Percentiles rank a stretch among this genome's conserved stretches.
These are phyloP conservation scores for Dactylellina cionopaga DNA, from an alignment of 2,329 filamentous ascomycete genomes.

Conservation along the genomic window DNA sequence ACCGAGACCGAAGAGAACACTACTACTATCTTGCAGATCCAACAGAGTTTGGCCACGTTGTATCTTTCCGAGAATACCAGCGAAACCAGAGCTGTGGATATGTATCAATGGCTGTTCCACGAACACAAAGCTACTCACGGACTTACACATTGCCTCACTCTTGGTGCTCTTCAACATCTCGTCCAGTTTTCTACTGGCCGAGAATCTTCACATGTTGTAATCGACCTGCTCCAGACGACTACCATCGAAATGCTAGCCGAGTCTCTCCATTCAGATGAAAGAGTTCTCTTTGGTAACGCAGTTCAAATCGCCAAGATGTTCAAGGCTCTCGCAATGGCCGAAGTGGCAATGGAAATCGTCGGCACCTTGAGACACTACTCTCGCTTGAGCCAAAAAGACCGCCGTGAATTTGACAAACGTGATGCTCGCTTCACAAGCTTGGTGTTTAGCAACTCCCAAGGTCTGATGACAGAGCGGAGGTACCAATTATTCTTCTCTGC, in stretches of 20 bases:
- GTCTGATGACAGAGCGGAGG: slow-evolving; percentile 30
- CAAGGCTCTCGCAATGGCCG: not conserved
- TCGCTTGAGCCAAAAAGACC: slow-evolving; percentile 22
- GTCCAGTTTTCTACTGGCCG: slow-evolving; percentile 25
- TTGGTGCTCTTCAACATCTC: slow-evolving; percentile 22
- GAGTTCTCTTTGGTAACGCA: slow-evolving; percentile 17
- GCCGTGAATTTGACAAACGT: slow-evolving; percentile 7
- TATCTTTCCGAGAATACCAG: slow-evolving; percentile 38
- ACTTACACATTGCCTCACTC: not conserved
- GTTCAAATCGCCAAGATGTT: slow-evolving; percentile 30
- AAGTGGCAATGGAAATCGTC: slow-evolving; percentile 12
- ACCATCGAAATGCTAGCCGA: slow-evolving; percentile 20
- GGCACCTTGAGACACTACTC: slow-evolving; percentile 22
- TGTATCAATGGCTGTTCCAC: slow-evolving; percentile 31
- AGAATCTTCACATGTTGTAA: not conserved
- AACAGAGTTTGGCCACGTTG: slow-evolving; percentile 36
- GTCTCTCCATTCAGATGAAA: slow-evolving; percentile 17
- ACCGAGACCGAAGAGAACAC: slow-evolving; percentile 22
- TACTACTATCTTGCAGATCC: slow-evolving; percentile 23
- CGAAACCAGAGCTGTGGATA: slow-evolving; percentile 20
- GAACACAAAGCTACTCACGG: slow-evolving; percentile 35
- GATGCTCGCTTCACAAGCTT: slow-evolving; percentile 30
- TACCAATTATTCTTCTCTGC: slow-evolving; percentile 47
- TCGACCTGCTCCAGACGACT: slow-evolving; percentile 11
- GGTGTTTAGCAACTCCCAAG: slow-evolving; percentile 26